phyloP scores from a whole-genome alignment of 2,329 filamentous ascomycete species.

The Nannizziopsis barbatae region DNA sequence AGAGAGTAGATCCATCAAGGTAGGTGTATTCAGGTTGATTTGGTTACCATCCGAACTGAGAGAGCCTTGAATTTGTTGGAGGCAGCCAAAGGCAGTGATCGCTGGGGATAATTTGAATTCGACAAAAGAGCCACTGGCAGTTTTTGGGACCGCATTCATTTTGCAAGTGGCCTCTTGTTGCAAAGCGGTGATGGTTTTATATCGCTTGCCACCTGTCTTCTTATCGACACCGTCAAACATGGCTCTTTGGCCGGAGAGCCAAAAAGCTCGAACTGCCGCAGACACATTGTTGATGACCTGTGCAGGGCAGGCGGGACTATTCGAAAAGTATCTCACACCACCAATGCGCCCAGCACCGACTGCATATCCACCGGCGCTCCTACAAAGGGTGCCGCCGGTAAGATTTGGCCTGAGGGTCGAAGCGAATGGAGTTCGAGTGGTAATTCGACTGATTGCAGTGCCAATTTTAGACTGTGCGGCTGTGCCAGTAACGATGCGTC shows the following conservation, averaged over 20 bases:
- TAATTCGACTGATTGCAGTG: slow-evolving; percentile 49
- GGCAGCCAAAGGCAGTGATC: slow-evolving; percentile 71
- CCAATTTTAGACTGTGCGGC: slow-evolving; percentile 48
- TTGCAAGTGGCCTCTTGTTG: slow-evolving; percentile 62
- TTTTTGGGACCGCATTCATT: slow-evolving; percentile 45
- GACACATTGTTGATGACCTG: slow-evolving; percentile 95
- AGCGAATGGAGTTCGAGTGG: slow-evolving; percentile 73
- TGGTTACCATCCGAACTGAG: slow-evolving; percentile 26
- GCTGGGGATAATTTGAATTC: slow-evolving; percentile 84
- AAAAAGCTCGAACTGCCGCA: slow-evolving; percentile 80
- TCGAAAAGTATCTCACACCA: slow-evolving; percentile 78
- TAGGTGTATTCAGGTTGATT: slow-evolving; percentile 65
- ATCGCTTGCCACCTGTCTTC: slow-evolving; percentile 61
- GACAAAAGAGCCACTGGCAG: slow-evolving; percentile 64
- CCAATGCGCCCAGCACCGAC: slow-evolving; percentile 57
- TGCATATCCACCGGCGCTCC: slow-evolving; percentile 82
- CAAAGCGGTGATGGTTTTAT: slow-evolving; percentile 61
- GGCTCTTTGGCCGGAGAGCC: slow-evolving; percentile 78
- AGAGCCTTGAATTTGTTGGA: slow-evolving; percentile 36
- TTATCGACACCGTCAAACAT: slow-evolving; percentile 69
- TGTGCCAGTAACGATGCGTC: slow-evolving; percentile 40
- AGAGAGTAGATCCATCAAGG: slow-evolving; percentile 73
- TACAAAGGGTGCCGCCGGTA: slow-evolving; percentile 72
- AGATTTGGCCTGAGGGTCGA: slow-evolving; percentile 82
- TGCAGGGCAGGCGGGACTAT: slow-evolving; percentile 70